These are phyloP conservation scores for Salicornia ramosissima DNA, from an alignment of 148 eudicot species.

Conservation along the genomic window DNA sequence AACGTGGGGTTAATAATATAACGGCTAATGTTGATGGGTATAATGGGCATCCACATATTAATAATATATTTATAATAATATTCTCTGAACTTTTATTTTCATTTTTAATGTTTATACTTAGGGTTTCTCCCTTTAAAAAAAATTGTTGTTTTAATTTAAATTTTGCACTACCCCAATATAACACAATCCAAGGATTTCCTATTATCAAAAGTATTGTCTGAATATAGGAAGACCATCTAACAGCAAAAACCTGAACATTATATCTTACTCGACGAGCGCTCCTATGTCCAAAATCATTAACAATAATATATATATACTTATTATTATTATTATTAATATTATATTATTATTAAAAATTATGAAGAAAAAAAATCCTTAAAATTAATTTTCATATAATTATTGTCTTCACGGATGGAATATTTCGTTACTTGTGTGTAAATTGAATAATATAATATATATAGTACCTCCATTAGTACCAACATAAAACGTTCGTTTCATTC, in stretches of 20 bases:
- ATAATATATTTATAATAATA: too few species aligned
- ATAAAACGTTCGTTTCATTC: conserved; percentile 8
- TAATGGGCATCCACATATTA: too few species aligned
- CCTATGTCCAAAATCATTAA: neutral
- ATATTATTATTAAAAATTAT: too few species aligned
- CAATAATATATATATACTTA: neutral
- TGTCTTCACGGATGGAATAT: conserved; percentile 21
- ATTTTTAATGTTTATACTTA: too few species aligned
- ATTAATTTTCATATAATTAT: neutral
- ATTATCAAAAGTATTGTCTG: conserved; percentile 21
- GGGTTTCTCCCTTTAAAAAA: too few species aligned
- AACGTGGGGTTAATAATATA: too few species aligned
- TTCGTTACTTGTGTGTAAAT: conserved; percentile 31
- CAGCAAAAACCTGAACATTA: conserved; percentile 29
- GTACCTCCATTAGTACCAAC: conserved; percentile 7
- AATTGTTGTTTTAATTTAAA: too few species aligned
- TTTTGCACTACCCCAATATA: neutral
- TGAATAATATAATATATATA: too few species aligned
- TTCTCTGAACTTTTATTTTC: too few species aligned
- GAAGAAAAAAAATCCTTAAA: neutral
- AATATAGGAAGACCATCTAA: conserved; percentile 29
- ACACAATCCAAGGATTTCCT: conserved; percentile 15
- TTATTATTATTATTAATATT: too few species aligned
- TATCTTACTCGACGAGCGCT: conserved; percentile 29
- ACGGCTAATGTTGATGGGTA: too few species aligned